phyloP scores from a whole-genome alignment of 768 basidiomycete species.

The Hygrophoropsis aurantiaca region DNA sequence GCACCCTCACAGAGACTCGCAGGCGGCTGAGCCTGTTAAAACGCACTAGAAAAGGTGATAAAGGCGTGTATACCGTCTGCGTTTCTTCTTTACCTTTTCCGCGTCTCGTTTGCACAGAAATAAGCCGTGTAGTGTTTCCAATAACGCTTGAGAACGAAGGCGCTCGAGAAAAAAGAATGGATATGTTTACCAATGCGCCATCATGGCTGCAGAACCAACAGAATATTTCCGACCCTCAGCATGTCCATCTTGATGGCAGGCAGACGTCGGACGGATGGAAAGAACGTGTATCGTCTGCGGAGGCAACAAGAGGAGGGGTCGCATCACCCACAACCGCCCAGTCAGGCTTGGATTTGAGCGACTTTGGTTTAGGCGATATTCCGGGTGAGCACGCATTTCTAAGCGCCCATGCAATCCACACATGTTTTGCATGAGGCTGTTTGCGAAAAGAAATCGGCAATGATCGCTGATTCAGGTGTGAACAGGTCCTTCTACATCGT shows the following conservation, averaged over 20 bases:
- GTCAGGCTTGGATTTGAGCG: slow-evolving; percentile 39
- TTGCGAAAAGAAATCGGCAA: slow-evolving; percentile 15
- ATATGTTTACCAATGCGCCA: slow-evolving; percentile 48
- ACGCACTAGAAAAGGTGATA: slow-evolving; percentile 37
- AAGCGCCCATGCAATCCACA: slow-evolving; percentile 25
- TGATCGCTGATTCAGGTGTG: slow-evolving; percentile 20
- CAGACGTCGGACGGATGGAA: slow-evolving; percentile 38
- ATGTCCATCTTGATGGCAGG: slow-evolving; percentile 30
- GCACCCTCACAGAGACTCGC: slow-evolving; percentile 40
- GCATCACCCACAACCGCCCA: slow-evolving; percentile 26
- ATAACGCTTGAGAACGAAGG: slow-evolving; percentile 42
- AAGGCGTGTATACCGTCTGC: slow-evolving; percentile 39
- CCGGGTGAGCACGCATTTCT: slow-evolving; percentile 37
- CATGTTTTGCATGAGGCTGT: slow-evolving; percentile 4
- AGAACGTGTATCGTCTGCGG: slow-evolving; percentile 29
- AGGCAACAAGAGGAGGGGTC: slow-evolving; percentile 24
- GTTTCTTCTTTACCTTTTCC: slow-evolving; percentile 34
- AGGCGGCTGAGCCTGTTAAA: slow-evolving; percentile 36
- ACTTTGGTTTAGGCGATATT: slow-evolving; percentile 43
- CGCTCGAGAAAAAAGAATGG: slow-evolving; percentile 41
- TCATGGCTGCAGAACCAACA: slow-evolving; percentile 41
- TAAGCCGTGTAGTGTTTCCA: slow-evolving; percentile 45
- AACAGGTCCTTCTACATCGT: slow-evolving; percentile 39
- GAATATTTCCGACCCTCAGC: slow-evolving; percentile 34
- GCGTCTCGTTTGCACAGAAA: slow-evolving; percentile 42